Conservation (phyloP, 2,329 filamentous ascomycete species). For the Penicillium occitanis region DNA sequence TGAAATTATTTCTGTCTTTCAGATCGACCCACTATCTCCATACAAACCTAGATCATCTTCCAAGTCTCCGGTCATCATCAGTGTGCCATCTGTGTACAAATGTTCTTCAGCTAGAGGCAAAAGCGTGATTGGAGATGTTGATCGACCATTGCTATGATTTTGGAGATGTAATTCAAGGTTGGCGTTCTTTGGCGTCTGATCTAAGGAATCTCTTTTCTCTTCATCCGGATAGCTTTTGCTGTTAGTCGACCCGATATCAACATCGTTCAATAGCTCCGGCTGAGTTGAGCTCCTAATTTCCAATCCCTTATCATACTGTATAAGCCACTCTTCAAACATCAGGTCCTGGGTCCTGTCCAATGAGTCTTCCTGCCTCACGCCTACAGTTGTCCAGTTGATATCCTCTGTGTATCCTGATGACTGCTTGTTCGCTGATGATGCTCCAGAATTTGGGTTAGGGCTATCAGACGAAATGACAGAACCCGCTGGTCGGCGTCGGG, state of each 20-base stretch:
- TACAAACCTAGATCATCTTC: slow-evolving; percentile 37
- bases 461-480: background rate
- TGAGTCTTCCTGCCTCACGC: background rate
- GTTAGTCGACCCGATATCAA: background rate
- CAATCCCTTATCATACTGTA: background rate
- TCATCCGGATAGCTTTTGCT: background rate
- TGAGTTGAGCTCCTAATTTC: background rate
- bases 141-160: background rate
- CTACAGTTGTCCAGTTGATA: background rate
- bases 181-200: background rate
- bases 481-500: background rate
- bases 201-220: background rate
- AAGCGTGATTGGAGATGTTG: background rate
- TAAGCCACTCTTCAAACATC: background rate
- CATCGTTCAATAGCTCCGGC: background rate
- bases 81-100: background rate
- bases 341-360: background rate
- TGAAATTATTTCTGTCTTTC: background rate
- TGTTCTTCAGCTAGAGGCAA: background rate
- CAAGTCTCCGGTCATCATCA: slow-evolving; percentile 38
- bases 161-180: background rate
- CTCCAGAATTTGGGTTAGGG: background rate
- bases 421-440: background rate
- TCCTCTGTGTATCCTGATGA: background rate
- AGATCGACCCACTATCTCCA: background rate